Conservation (phyloP, 2,329 filamentous ascomycete species). For the Pseudocercospora macadamiae region DNA sequence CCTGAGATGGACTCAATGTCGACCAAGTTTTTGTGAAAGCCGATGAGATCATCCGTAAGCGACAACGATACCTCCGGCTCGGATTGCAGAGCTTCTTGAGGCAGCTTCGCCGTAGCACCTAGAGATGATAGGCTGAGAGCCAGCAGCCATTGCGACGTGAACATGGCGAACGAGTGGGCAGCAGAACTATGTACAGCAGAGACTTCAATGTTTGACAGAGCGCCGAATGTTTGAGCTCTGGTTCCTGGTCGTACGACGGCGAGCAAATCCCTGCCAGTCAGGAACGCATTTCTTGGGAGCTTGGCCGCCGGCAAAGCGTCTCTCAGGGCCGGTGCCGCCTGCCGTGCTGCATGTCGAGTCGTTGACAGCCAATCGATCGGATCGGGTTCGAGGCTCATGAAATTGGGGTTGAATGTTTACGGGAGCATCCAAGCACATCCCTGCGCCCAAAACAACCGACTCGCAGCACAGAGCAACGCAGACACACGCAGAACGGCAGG, state of each 20-base stretch:
- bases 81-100: constrained; percentile 9
- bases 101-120: not conserved
- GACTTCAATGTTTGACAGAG: not conserved
- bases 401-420: not conserved
- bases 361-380: not conserved
- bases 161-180: constrained; percentile 9
- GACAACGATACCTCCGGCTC: constrained; percentile 3
- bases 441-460: not conserved
- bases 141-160: not conserved
- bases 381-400: not conserved
- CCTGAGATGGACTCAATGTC: constrained; percentile 72
- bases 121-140: constrained; percentile 3
- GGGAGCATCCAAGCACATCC: not conserved
- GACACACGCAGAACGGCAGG: not conserved
- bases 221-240: not conserved
- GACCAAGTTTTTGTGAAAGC: constrained; percentile 75
- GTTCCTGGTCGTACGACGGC: not conserved
- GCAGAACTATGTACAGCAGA: not conserved
- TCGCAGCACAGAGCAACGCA: not conserved
- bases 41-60: constrained; percentile 59
- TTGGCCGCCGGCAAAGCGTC: not conserved
- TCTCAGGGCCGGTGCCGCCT: too few relatives aligned
- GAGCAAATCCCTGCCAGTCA: not conserved
- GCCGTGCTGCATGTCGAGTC: not conserved
- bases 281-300: not conserved